Percentiles rank a stretch among this genome's conserved stretches.
Evolutionary conservation across 345 rosid species (phyloP).

Genomic region (Brassica nigra): DNA sequence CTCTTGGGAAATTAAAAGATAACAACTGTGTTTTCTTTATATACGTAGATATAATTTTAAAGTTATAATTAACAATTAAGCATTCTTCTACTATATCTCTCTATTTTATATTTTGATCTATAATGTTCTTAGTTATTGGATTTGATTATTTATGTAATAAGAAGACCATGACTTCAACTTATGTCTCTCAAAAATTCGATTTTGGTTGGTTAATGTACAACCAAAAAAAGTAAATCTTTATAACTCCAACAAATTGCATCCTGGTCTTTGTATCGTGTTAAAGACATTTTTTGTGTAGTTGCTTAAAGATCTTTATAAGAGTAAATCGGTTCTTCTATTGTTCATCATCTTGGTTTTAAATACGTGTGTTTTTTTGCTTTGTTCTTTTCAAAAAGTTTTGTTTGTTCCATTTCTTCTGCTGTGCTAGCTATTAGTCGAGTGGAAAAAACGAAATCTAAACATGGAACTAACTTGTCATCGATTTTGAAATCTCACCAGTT

Average conservation of each 20-base stretch:
- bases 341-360: neutral
- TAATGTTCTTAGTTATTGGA: neutral
- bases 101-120: neutral
- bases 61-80: neutral
- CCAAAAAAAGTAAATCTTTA: too few species aligned
- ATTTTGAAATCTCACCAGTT: neutral
- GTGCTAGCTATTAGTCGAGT: neutral
- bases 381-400: neutral
- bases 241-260: too few species aligned
- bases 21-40: neutral
- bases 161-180: neutral
- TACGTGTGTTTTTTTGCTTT: neutral
- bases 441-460: neutral
- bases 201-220: too few species aligned
- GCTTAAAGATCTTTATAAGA: neutral
- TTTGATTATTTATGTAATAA: neutral
- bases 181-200: neutral
- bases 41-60: neutral
- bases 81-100: neutral
- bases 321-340: neutral
- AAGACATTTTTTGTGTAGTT: neutral
- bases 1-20: conserved; percentile 50
- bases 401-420: neutral
- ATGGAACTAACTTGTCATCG: neutral
- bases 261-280: too few species aligned